Evolutionary conservation across 768 basidiomycete genomes (phyloP).

Genomic region (Clathrus columnatus): DNA sequence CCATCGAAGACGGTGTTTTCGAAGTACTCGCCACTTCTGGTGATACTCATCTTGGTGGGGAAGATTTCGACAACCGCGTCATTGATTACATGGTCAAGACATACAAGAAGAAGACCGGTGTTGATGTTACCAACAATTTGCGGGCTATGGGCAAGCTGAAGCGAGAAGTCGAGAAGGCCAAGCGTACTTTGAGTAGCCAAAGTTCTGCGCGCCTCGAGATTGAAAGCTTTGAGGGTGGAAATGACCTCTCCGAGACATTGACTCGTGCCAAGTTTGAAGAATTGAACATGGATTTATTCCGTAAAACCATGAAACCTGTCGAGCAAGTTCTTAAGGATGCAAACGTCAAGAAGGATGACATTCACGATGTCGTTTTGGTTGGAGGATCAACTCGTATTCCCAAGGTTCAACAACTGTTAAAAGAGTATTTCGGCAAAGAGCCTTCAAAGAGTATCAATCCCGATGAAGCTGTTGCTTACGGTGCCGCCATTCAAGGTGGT

Average conservation of each 20-base stretch:
- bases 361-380: constrained; percentile 36
- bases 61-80: constrained; percentile 36
- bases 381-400: constrained; percentile 45
- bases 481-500: constrained; percentile 43
- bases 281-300: constrained; percentile 45
- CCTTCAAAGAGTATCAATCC: constrained; percentile 46
- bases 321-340: constrained; percentile 47
- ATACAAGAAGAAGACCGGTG: constrained; percentile 36
- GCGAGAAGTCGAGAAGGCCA: constrained; percentile 46
- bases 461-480: constrained; percentile 48
- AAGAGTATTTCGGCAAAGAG: constrained; percentile 44
- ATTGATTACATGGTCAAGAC: constrained; percentile 40
- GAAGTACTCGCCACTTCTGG: constrained; percentile 30
- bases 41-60: constrained; percentile 36
- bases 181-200: constrained; percentile 40
- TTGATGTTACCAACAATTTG: constrained; percentile 35
- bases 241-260: constrained; percentile 41
- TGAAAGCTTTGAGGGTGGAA: constrained; percentile 42
- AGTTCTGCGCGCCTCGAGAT: constrained; percentile 40
- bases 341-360: constrained; percentile 40
- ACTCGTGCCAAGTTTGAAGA: constrained; percentile 48
- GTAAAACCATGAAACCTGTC: constrained; percentile 46
- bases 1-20: constrained; percentile 34
- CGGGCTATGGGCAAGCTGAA: constrained; percentile 44
- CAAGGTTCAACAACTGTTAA: constrained; percentile 43